phyloP scores from a whole-genome alignment of 345 rosid genomes.

The Rhodomyrtus tomentosa region DNA sequence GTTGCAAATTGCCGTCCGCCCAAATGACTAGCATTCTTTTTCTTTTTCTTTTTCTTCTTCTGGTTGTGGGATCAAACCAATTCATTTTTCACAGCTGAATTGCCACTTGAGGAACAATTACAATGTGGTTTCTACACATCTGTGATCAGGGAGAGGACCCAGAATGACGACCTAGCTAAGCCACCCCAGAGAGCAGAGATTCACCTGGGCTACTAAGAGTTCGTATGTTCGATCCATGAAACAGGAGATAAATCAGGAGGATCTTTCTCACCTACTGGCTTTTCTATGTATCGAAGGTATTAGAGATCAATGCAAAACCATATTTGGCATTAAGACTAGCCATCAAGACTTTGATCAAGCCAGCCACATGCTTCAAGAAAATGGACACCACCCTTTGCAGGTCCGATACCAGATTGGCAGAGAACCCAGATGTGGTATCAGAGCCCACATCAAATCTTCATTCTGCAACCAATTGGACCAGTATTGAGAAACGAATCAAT shows the following conservation, averaged over 20 bases:
- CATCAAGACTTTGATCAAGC: neutral
- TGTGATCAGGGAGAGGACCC: neutral
- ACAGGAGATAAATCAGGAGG: neutral
- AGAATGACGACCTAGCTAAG: neutral
- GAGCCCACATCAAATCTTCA: constrained; percentile 15
- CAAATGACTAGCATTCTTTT: neutral
- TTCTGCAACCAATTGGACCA: constrained; percentile 1
- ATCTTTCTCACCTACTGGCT: neutral
- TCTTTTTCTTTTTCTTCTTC: neutral
- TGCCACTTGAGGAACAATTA: neutral
- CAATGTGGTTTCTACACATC: neutral
- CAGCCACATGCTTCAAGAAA: neutral
- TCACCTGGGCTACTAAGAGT: neutral
- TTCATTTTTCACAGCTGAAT: neutral
- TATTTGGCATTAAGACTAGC: neutral
- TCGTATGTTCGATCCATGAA: neutral
- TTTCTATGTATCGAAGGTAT: neutral
- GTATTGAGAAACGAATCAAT: neutral
- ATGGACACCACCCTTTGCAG: neutral
- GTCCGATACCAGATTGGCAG: neutral
- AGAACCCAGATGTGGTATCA: neutral
- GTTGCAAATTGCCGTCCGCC: neutral
- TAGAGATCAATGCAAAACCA: neutral
- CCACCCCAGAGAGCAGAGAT: neutral
- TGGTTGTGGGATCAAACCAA: neutral